Evolutionary conservation across 2,329 filamentous ascomycete species (phyloP), one percentile per base, ranked within the genome.

Genomic region (Claviceps sp.): DNA sequence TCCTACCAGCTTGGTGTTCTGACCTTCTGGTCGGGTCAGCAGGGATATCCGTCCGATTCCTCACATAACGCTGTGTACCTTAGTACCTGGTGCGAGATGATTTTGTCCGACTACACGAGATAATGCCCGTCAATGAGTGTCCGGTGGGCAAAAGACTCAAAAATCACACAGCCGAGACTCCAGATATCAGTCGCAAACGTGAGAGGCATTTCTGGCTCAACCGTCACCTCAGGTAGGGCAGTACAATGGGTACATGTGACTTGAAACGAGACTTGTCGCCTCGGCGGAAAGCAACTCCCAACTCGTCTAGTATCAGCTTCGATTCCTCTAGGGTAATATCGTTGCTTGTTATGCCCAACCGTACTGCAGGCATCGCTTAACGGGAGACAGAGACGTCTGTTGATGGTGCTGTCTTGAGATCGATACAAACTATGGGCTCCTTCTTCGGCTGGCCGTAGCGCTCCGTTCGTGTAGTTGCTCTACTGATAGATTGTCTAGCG

Each of bases 391-490:
- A 16, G 39, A 5, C 16, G 2, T 41, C 39, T 10, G 16, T 41
- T 41, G 38, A 39, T 39, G 16, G 1, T 26, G 24, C 39, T 41
- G 39, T 59, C 58, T 57, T 50, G 22, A 51, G 54, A 40, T 62
- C 59, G 3, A 53, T 17, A 10, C 57, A 50, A 7, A 57, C 24
- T 50, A 64, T 52, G 14, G 56, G 55, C 26, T 64, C 56, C 5
- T 52, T 55, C 8, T 60, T 54, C 37, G 60, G 64, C 3, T 50
- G 46, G 3, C 59, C 58, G 44, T 57, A 64, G 1, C 19, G 19
- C 19, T 19, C 19, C 55, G 48, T 7, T 37, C 52, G 43, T 72
- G 63, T 0, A 65, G 26, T 39, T 65, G 47, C 37, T 59, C 40
- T 11, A 54, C 45, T 16, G 62, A 61, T 4, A 62, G 50, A 11